Conservation (phyloP, 2,329 filamentous ascomycete species). For the Monosporascus sp. region DNA sequence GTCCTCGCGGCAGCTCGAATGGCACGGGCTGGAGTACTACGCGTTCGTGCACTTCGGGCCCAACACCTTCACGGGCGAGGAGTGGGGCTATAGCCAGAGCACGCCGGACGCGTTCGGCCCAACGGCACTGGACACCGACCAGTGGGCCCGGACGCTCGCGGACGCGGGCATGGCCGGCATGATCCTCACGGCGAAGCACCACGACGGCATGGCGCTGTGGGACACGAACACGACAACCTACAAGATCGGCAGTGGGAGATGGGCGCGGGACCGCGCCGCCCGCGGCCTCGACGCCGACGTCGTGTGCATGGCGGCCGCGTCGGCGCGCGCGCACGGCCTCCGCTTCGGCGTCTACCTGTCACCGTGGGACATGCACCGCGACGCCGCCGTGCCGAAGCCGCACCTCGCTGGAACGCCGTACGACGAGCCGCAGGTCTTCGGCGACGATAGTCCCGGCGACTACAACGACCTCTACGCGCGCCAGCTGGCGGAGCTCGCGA, state of each 20-base stretch:
- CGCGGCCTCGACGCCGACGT: slow-evolving; percentile 23
- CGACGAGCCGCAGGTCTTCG: slow-evolving; percentile 30
- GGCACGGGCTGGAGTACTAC: slow-evolving; percentile 24
- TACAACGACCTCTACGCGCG: slow-evolving; percentile 27
- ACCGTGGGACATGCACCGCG: slow-evolving; percentile 32
- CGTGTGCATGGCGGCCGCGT: slow-evolving; percentile 25
- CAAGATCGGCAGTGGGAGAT: slow-evolving; percentile 25
- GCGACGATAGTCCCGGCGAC: slow-evolving; percentile 22
- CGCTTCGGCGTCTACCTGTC: slow-evolving; percentile 29
- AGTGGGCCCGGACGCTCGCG: slow-evolving; percentile 22
- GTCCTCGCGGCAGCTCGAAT: slow-evolving; percentile 17
- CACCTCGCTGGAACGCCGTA: slow-evolving; percentile 23
- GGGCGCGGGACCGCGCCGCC: slow-evolving; percentile 22
- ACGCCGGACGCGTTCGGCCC: slow-evolving; percentile 22
- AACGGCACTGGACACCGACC: slow-evolving; percentile 21
- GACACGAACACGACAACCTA: slow-evolving; percentile 28
- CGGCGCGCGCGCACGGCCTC: slow-evolving; percentile 26
- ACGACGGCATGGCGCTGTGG: slow-evolving; percentile 31
- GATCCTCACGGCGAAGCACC: slow-evolving; percentile 31
- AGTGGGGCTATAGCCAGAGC: slow-evolving; percentile 22
- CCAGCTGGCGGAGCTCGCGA: slow-evolving; percentile 22
- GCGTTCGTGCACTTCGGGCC: slow-evolving; percentile 25
- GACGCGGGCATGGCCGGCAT: slow-evolving; percentile 27
- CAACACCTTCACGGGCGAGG: slow-evolving; percentile 25
- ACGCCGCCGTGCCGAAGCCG: slow-evolving; percentile 29